phyloP scores from a whole-genome alignment of 2,329 filamentous ascomycete genomes.

The Talaromyces sp. region DNA sequence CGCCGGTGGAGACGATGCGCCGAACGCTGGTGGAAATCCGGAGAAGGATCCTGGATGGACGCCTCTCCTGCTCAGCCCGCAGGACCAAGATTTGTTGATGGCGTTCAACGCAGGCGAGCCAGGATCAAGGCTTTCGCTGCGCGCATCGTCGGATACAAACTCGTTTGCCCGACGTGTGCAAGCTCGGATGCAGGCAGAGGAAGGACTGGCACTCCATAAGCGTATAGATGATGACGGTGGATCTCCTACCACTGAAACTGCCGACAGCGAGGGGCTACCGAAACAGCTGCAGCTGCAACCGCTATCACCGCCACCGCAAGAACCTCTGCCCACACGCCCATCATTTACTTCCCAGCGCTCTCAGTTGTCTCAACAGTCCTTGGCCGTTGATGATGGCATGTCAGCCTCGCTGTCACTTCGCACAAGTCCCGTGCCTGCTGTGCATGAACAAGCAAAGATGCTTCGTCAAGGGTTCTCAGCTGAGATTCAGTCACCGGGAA shows the following conservation, averaged over 20 bases:
- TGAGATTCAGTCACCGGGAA: slow-evolving; percentile 13
- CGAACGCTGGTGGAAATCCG: background rate
- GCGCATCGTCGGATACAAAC: slow-evolving; percentile 33
- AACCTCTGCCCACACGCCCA: slow-evolving; percentile 16
- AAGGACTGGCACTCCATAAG: slow-evolving; percentile 46
- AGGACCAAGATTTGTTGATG: slow-evolving; percentile 33
- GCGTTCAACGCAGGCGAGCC: slow-evolving; percentile 21
- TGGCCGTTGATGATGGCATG: slow-evolving; percentile 14
- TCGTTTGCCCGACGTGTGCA: slow-evolving; percentile 44
- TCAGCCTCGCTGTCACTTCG: slow-evolving; percentile 23
- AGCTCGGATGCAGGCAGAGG: slow-evolving; percentile 48
- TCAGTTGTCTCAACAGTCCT: slow-evolving; percentile 16
- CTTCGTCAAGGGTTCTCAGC: slow-evolving; percentile 22
- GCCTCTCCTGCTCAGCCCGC: slow-evolving; percentile 26
- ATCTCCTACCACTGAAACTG: slow-evolving; percentile 19
- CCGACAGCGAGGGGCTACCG: slow-evolving; percentile 10
- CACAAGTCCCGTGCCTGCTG: slow-evolving; percentile 18
- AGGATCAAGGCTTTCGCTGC: slow-evolving; percentile 34
- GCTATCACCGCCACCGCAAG: slow-evolving; percentile 5
- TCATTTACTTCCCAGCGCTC: slow-evolving; percentile 23
- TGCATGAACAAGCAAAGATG: slow-evolving; percentile 14
- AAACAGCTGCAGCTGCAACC: slow-evolving; percentile 9
- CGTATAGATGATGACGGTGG: slow-evolving; percentile 27
- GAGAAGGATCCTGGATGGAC: slow-evolving; percentile 17
- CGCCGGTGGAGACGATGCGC: slow-evolving; percentile 13